A percentile compares a stretch with the other conserved stretches of the same genome.
These are phyloP conservation scores for Cunninghamia lanceolata DNA, from an alignment of 75 land plant species.

Conservation along the genomic window DNA sequence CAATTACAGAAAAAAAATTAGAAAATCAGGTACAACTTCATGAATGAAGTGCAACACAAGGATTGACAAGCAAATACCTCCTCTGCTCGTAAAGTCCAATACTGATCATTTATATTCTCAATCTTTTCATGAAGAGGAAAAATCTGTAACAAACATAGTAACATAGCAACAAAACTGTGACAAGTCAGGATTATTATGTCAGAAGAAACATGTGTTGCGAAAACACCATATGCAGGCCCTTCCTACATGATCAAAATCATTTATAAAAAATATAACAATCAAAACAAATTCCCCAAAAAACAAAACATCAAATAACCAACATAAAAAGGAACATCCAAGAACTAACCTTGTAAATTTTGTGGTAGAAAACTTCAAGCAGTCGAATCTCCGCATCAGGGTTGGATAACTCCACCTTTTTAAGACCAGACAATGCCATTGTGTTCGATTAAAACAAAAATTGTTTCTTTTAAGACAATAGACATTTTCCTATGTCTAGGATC, in stretches of 20 bases:
- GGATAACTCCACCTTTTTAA: constrained; percentile 78
- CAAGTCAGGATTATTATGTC: background rate
- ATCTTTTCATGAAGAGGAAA: constrained; percentile 87
- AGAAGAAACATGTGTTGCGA: background rate
- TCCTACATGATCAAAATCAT: background rate
- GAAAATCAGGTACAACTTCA: background rate
- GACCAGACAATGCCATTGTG: background rate
- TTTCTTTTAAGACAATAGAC: background rate
- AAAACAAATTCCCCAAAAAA: background rate
- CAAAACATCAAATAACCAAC: background rate
- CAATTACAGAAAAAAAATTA: no score
- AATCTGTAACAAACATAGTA: constrained; percentile 53
- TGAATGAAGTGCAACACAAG: background rate
- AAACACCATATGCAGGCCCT: background rate
- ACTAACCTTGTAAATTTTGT: constrained; percentile 93
- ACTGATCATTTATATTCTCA: constrained; percentile 95
- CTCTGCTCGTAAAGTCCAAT: constrained; percentile 97
- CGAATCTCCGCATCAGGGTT: constrained; percentile 89
- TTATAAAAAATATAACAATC: background rate
- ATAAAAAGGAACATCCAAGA: background rate
- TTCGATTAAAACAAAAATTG: background rate
- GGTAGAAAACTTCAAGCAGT: constrained; percentile 92
- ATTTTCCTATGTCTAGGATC: background rate
- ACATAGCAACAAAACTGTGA: constrained; percentile 7
- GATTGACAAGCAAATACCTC: constrained; percentile 44